Base-by-base conservation (phyloP, 2,329 filamentous ascomycete genomes). In the Claviceps humidiphila region DNA sequence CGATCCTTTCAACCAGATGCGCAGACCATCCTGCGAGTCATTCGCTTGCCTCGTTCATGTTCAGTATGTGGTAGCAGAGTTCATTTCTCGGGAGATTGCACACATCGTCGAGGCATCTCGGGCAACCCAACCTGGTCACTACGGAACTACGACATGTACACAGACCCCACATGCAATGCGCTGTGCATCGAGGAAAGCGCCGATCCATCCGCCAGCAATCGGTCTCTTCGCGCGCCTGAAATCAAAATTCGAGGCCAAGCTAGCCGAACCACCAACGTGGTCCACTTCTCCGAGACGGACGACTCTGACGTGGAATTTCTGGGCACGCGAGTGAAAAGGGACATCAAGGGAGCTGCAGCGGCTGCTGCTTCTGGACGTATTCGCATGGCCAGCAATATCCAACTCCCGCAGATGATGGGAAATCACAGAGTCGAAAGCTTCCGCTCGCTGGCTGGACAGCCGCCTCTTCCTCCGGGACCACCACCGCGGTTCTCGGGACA, bases 71-170 rank as follows among this genome's bases (percentile, higher is more conserved):
- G 79, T 26, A 63, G 62, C 14, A 60, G 66, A 30, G 71, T 71
- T 6, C 81, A 85, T 61, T 83, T 74, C 60, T 75, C 77, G 1
- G 69, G 73, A 13, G 79, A 82, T 52, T 85, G 81, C 61, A 64
- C 61, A 5, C 52, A 62, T 34, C 57, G 58, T 34, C 56, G 55
- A 34, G 47, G 52, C 26, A 41, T 53, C 4, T 50, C 58, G 5
- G 49, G 55, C 11, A 71, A 68, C 54, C 68, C 72, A 47, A 79
- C 75, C 0, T 83, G 78, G 78, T 75, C 75, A 34, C 60, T 70
- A 51, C 61, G 64, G 45, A 80, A 77, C 57, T 66, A 70, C 16
- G 64, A 71, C 50, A 66, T 66, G 39, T 82, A 78, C 58, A 49
- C 79, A 26, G 74, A 81, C 59, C 60, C 68, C 5, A 58, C 66